Evolutionary conservation across 306 rosid genomes (phyloP), one percentile per base, ranked within the genome.

Genomic region (Malus sylvestris): DNA sequence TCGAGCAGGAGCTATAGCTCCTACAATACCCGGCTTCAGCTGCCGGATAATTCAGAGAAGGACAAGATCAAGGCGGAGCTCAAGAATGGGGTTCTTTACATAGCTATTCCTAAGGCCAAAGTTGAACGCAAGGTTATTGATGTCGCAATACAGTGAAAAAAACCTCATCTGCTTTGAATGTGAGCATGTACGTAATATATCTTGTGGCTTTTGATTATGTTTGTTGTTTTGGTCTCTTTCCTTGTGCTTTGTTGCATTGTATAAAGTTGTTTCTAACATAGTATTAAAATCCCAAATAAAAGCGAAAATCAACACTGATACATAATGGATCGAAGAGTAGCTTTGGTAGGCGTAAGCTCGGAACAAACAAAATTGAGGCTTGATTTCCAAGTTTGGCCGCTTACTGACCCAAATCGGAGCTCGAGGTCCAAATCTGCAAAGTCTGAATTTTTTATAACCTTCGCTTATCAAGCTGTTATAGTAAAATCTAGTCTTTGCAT

Each of bases 61-160:
- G 92, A 91, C 29, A 84, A 88, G 78, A 82, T 93, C 52, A 86
- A 86, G 72, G 98, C 91, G 10, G 92, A 91, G 87, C 81, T 93
- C 71, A 88, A 90, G 70, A 83, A 93, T 82, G 97, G 97, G n/a
- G 98, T 93, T 83, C 93, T 93, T 63, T 88, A 85, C 83, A 82
- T 93, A 3, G 67, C 80, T 25, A 75, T 91, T 69, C 97, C 93
- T 2, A 93, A 89, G 86, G 79, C 84, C 63, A 85, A 87, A 78
- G 87, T 86, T 62, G 93, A 86, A 76, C 96, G 89, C 82, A 93
- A 89, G 81, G 93, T 89, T 70, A 1, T 87, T 30, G 96, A 88
- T 70, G 96, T 93, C 14, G 70, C 87, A 27, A 75, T 93, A 33
- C 83, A 91, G 89, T 91, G 90, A 81, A 1, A 57, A 8, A 57